Base-by-base conservation (phyloP, 768 basidiomycete genomes). In the Russula sp. region DNA sequence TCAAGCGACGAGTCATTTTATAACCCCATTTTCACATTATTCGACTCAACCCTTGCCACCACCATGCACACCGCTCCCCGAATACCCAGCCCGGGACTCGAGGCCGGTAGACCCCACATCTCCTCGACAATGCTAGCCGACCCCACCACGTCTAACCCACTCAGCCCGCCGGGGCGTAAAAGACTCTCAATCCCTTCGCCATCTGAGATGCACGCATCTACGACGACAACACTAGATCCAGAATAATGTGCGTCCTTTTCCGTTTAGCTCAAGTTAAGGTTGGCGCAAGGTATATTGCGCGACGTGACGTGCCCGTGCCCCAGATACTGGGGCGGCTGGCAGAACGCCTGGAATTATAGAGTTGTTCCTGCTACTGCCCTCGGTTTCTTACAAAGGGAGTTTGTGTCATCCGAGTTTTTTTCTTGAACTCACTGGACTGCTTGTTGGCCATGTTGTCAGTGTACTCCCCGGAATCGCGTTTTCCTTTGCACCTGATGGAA, bases 381-480 rank as follows among this genome's bases (percentile, higher is more conserved):
- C 35, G 90, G 93, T 64, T 90, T 90, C 72, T 92, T 91, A 83
- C 90, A 63, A 92, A 91, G 87, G 89, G 70, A 58, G 83, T 73
- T 25, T 29, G 32, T 18, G 2, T 18, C 20, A 5, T 16, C 36
- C 10, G 14, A 2, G 36, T 25, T 1, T 42, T 38, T 22, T 6
- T n/a, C 13, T 25, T 50, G 7, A 39, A 14, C 22, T 20, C 36
- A 18, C n/a, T n/a, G n/a, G n/a, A n/a, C n/a, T n/a, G n/a, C n/a
- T 47, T 52, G 38, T 48, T 46, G 18, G 25, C 25, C 25, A 45
- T 14, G 1, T 43, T 6, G 55, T 5, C 66, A 89, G 88, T 65
- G 84, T 93, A n/a, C 78, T 94, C 18, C 92, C 93, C 16, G 92
- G 89, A 9, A 87, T 95, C 48, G 93, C 95, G 2, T 97, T 97